Evolutionary conservation across 1,139 yeast genomes (phyloP), one percentile per base, ranked within the genome.

Genomic region (Wickerhamomyces sp.): DNA sequence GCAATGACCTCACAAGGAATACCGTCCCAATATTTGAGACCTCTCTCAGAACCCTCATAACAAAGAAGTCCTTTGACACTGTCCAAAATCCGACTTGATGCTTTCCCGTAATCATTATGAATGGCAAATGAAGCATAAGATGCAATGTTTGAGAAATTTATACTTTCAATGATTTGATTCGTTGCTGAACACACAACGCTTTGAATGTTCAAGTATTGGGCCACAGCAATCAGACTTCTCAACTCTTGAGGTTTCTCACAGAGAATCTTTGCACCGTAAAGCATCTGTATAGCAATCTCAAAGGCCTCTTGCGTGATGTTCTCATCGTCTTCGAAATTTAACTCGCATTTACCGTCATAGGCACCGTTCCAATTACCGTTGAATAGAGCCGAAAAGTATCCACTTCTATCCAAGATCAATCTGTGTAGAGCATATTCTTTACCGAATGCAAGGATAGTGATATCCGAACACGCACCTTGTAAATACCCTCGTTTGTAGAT

Each of bases 391-490:
- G 60, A 56, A 47, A 73, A 72, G 42, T 69, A 72, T 1, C 70
- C 68, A 35, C 72, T 59, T 33, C 70, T 59, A 38, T 61, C 63
- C 23, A 73, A 53, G n/a, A 72, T 56, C 31, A 73, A 45, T 39
- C 59, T 58, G 43, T 73, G 79, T 5, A 73, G 51, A 14, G 51
- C 51, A 44, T 69, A 72, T 12, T 55, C 54, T 24, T 57, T 55
- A 3, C 59, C 66, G 46, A 73, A 73, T 1, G 75, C 76, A 35
- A 39, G 49, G 11, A 73, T 54, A 0, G 66, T 58, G 25, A 72
- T 70, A 47, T 73, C 79, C 3, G 72, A 66, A 38, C 70, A 68
- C 4, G 60, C 58, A 1, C 77, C 78, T 28, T 62, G 62, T 11
- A 66, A 37, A 39, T 61, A 61, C 2, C 70, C 74, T 35, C 59